A percentile compares a stretch with the other conserved stretches of the same genome.
phyloP scores from a whole-genome alignment of 805 yeast species.

The Spathaspora hagerdaliae region DNA sequence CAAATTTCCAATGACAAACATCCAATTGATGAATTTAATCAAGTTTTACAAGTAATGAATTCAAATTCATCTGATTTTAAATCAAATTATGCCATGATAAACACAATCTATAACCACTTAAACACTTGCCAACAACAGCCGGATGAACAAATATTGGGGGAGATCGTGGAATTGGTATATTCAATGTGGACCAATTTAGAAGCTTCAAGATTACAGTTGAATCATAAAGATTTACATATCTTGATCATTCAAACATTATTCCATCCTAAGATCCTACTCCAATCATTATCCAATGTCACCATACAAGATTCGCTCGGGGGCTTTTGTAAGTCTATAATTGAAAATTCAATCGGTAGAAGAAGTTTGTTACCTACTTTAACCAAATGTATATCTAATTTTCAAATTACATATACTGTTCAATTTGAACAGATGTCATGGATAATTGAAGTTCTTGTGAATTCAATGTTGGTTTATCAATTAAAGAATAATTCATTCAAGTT shows the following conservation, averaged over 20 bases:
- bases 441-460: constrained; percentile 41
- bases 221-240: constrained; percentile 63
- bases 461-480: constrained; percentile 49
- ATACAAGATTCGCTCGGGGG: constrained; percentile 22
- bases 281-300: constrained; percentile 25
- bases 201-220: constrained; percentile 57
- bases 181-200: constrained; percentile 57
- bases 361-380: constrained; percentile 62
- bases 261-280: constrained; percentile 35
- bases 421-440: constrained; percentile 51
- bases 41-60: constrained; percentile 10
- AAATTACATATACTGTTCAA: constrained; percentile 20
- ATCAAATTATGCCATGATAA: constrained; percentile 22
- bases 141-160: constrained; percentile 2
- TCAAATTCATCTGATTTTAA: constrained; percentile 18
- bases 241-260: constrained; percentile 49
- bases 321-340: constrained; percentile 43
- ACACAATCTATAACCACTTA: constrained; percentile 14
- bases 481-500: constrained; percentile 53
- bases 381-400: constrained; percentile 41
- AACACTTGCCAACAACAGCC: neutral
- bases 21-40: neutral
- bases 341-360: constrained; percentile 58
- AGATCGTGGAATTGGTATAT: constrained; percentile 30
- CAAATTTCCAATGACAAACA: neutral